These are phyloP conservation scores for Flaveria trinervia DNA, from an alignment of 129 eudicot genomes.

Conservation along the genomic window DNA sequence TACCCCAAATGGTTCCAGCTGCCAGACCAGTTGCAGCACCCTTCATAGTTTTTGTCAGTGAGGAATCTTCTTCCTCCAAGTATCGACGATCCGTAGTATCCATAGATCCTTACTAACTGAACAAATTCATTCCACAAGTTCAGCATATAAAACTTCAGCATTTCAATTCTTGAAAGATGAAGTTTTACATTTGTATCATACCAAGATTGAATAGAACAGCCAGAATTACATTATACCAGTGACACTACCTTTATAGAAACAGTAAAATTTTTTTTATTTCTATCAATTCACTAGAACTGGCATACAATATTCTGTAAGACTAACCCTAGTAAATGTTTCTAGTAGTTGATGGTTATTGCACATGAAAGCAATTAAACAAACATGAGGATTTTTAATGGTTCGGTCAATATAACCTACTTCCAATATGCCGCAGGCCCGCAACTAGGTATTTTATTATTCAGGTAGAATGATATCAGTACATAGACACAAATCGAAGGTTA, in stretches of 20 bases:
- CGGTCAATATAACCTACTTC: no score
- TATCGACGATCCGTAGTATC: conserved; percentile 75
- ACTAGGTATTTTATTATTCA: no score
- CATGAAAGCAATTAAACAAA: no score
- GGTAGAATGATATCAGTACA: no score
- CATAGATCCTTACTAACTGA: conserved; percentile 35
- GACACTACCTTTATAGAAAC: neutral
- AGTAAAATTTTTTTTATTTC: neutral
- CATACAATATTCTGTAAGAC: neutral
- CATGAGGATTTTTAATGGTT: no score
- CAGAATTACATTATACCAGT: neutral
- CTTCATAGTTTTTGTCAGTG: conserved; percentile 64
- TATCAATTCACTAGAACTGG: conserved; percentile 12
- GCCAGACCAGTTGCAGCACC: conserved; percentile 74
- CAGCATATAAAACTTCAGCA: neutral
- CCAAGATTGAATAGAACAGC: neutral
- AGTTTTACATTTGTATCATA: neutral
- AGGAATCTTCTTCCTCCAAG: conserved; percentile 75
- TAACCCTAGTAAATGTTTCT: no score
- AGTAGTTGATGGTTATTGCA: no score
- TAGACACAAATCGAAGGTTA: no score
- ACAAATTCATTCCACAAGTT: conserved; percentile 11
- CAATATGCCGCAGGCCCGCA: no score
- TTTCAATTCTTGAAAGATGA: neutral
- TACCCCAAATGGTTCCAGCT: conserved; percentile 94